Percentiles rank a stretch among this genome's conserved stretches.
Evolutionary conservation across 192 early-diverging fungal species (phyloP).

Genomic region (Backusella mclennaniae): DNA sequence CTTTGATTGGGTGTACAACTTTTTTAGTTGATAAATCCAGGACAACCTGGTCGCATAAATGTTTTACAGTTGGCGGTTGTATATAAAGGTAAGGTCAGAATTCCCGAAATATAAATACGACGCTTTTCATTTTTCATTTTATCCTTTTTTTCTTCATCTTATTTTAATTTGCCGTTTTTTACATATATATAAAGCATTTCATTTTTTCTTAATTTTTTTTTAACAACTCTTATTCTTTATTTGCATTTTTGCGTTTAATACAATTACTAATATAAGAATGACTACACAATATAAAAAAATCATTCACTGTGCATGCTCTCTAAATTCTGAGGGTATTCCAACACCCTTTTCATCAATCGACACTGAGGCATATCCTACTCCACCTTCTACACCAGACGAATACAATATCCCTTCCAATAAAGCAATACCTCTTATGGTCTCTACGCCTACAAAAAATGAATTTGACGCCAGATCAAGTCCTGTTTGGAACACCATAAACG

Average conservation of each 20-base stretch:
- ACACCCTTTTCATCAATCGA: not conserved
- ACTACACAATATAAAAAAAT: conserved; percentile 2
- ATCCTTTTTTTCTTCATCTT: not conserved
- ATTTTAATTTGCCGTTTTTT: not conserved
- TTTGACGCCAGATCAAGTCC: not conserved
- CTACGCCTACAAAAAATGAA: not conserved
- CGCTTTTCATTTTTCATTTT: not conserved
- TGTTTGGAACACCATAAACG: not conserved
- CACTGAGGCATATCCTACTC: not conserved
- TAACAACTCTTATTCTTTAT: not conserved
- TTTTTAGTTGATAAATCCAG: not conserved
- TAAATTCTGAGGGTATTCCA: not conserved
- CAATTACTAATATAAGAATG: not conserved
- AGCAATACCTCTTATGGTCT: not conserved
- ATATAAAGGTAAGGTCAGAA: not conserved
- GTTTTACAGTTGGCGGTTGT: not conserved
- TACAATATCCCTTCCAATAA: not conserved
- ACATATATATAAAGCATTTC: not conserved
- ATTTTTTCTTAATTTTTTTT: not conserved
- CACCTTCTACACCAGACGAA: not conserved
- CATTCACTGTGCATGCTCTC: not conserved
- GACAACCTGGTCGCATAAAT: not conserved
- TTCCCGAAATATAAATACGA: not conserved
- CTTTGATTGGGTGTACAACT: not conserved
- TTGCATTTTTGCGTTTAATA: not conserved